phyloP scores from a whole-genome alignment of 768 basidiomycete species.

The Nevesoporus exiguus region DNA sequence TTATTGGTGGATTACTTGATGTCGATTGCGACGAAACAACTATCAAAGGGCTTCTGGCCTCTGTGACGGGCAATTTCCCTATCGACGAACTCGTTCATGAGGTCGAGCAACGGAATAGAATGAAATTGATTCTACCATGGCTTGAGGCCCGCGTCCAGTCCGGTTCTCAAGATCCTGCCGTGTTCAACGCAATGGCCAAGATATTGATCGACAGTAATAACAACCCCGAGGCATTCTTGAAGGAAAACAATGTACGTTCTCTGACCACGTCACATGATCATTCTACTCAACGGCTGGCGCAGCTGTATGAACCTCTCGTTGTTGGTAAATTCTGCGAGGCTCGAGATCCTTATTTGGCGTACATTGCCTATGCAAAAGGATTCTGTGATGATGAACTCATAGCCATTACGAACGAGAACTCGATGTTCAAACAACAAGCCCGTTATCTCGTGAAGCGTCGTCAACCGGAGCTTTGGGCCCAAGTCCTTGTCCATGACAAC shows the following conservation, averaged over 20 bases:
- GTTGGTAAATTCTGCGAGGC: slow-evolving; percentile 99
- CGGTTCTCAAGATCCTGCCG: slow-evolving; percentile 90
- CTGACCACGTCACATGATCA: background rate
- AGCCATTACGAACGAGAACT: slow-evolving; percentile 95
- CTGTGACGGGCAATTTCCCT: slow-evolving; percentile 95
- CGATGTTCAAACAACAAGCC: slow-evolving; percentile 99
- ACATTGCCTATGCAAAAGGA: slow-evolving; percentile 98
- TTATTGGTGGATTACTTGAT: slow-evolving; percentile 92
- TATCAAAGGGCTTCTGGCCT: slow-evolving; percentile 91
- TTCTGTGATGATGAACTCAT: slow-evolving; percentile 99
- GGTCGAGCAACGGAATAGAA: slow-evolving; percentile 91
- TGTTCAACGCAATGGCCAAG: slow-evolving; percentile 98
- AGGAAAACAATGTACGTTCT: slow-evolving; percentile 89
- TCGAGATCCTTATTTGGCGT: slow-evolving; percentile 96
- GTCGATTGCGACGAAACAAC: slow-evolving; percentile 97
- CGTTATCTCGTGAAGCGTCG: slow-evolving; percentile 97
- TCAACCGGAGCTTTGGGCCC: slow-evolving; percentile 92
- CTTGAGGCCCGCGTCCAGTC: slow-evolving; percentile 88
- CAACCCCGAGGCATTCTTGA: slow-evolving; percentile 96
- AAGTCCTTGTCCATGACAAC: slow-evolving; percentile 88
- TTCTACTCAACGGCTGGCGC: slow-evolving; percentile 10
- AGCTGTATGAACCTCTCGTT: slow-evolving; percentile 95
- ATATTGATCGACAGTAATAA: slow-evolving; percentile 98
- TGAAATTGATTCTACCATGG: slow-evolving; percentile 98
- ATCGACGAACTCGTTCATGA: slow-evolving; percentile 97